Evolutionary conservation across 306 rosid genomes (phyloP).

Genomic region (Gillenia trifoliata): DNA sequence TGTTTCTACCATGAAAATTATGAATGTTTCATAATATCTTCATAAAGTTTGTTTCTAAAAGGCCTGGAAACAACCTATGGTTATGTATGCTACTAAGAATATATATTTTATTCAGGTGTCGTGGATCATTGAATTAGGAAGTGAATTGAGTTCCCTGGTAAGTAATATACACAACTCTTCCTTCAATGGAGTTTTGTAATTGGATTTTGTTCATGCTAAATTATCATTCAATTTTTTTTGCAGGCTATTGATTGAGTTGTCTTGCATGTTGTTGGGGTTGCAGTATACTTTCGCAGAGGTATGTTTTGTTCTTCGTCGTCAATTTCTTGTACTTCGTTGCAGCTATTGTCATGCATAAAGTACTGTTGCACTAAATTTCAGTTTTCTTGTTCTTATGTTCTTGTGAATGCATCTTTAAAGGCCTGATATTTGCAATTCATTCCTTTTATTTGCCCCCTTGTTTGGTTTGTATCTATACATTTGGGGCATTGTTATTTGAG

Average conservation of each 20-base stretch:
- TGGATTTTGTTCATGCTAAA: slow-evolving; percentile 10
- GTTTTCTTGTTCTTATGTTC: background rate
- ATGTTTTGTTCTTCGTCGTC: background rate
- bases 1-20: background rate
- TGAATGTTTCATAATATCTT: background rate
- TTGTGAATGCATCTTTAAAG: too few species aligned
- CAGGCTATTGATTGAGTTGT: slow-evolving; percentile 13
- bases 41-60: background rate
- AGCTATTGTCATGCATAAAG: background rate
- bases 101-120: slow-evolving; percentile 57
- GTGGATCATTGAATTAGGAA: slow-evolving; percentile 84
- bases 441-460: background rate
- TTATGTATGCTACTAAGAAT: slow-evolving; percentile 11
- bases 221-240: slow-evolving; percentile 13
- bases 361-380: background rate
- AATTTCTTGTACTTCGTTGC: background rate
- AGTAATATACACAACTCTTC: slow-evolving; percentile 23
- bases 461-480: background rate
- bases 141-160: slow-evolving; percentile 27
- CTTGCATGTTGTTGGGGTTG: slow-evolving; percentile 16
- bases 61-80: background rate
- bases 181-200: slow-evolving; percentile 13
- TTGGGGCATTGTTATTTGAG: background rate
- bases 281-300: slow-evolving; percentile 30
- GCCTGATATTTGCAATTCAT: background rate